Evolutionary conservation across 2,329 filamentous ascomycete species (phyloP).

Genomic region (Akanthomyces muscarius): DNA sequence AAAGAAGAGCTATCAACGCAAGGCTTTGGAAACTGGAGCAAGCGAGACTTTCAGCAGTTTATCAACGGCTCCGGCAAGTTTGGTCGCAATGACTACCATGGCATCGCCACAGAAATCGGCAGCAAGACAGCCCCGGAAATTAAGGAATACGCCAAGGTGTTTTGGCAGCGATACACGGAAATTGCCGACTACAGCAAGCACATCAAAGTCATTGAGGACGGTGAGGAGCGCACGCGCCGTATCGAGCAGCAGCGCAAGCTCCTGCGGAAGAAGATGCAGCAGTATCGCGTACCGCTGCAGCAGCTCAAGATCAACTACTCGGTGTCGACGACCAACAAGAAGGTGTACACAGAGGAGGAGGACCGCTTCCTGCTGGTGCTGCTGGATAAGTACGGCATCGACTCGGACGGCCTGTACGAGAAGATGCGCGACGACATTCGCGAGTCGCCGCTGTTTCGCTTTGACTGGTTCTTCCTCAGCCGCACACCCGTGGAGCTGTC

Average conservation of each 20-base stretch:
- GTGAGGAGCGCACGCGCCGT: constrained; percentile 84
- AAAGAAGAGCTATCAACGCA: constrained; percentile 77
- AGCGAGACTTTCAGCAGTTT: constrained; percentile 97
- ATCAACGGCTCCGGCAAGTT: constrained; percentile 93
- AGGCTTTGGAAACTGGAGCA: constrained; percentile 93
- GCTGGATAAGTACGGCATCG: constrained; percentile 86
- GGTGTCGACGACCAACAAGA: constrained; percentile 98
- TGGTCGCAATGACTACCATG: constrained; percentile 78
- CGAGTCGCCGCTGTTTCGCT: constrained; percentile 89
- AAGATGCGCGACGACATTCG: constrained; percentile 96
- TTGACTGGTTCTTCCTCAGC: constrained; percentile 99
- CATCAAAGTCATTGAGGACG: constrained; percentile 83
- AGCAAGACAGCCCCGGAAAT: constrained; percentile 84
- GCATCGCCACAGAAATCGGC: constrained; percentile 85
- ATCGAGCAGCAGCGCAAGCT: constrained; percentile 91
- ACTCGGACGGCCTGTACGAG: constrained; percentile 86
- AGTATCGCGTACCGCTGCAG: constrained; percentile 95
- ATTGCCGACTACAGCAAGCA: constrained; percentile 87
- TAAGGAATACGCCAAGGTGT: constrained; percentile 86
- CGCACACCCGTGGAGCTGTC: constrained; percentile 90
- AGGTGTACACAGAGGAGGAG: constrained; percentile 98
- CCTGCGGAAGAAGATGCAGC: constrained; percentile 89
- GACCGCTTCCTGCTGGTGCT: constrained; percentile 93
- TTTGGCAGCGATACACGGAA: constrained; percentile 93
- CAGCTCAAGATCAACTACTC: constrained; percentile 99